These are phyloP conservation scores for Amyloporia xantha DNA, from an alignment of 768 basidiomycete species.

Conservation along the genomic window DNA sequence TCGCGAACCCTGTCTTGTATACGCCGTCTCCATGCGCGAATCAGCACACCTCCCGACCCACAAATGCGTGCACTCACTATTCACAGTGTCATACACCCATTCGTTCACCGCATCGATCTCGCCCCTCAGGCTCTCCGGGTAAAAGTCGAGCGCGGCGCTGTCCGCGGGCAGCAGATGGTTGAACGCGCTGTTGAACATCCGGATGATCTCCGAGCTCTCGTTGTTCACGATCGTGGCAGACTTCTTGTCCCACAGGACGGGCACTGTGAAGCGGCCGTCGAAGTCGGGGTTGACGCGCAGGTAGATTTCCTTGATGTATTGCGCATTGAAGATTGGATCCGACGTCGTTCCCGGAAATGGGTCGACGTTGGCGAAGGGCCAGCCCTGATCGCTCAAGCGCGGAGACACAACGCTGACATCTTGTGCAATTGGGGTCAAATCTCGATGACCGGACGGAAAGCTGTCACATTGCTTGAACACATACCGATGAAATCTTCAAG, in stretches of 20 bases:
- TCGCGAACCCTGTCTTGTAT: slow-evolving; percentile 87
- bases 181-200: slow-evolving; percentile 86
- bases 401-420: slow-evolving; percentile 82
- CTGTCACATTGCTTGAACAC: too few relatives aligned
- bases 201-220: slow-evolving; percentile 91
- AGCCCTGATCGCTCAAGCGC: slow-evolving; percentile 75
- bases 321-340: slow-evolving; percentile 64
- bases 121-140: slow-evolving; percentile 61
- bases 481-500: slow-evolving; percentile 78
- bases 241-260: slow-evolving; percentile 92
- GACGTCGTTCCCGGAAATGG: slow-evolving; percentile 64
- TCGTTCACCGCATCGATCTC: slow-evolving; percentile 83
- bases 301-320: slow-evolving; percentile 84
- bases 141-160: slow-evolving; percentile 63
- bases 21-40: slow-evolving; percentile 54
- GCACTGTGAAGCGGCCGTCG: slow-evolving; percentile 80
- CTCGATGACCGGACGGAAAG: background rate
- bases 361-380: slow-evolving; percentile 76
- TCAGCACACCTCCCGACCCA: background rate
- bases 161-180: slow-evolving; percentile 63
- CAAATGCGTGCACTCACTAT: slow-evolving; percentile 47
- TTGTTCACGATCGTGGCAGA: slow-evolving; percentile 86
- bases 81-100: slow-evolving; percentile 82
- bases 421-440: slow-evolving; percentile 21
- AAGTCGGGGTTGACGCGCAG: slow-evolving; percentile 68